phyloP scores from a whole-genome alignment of 2,329 filamentous ascomycete genomes.

The Ophiostoma himal-ulmi region DNA sequence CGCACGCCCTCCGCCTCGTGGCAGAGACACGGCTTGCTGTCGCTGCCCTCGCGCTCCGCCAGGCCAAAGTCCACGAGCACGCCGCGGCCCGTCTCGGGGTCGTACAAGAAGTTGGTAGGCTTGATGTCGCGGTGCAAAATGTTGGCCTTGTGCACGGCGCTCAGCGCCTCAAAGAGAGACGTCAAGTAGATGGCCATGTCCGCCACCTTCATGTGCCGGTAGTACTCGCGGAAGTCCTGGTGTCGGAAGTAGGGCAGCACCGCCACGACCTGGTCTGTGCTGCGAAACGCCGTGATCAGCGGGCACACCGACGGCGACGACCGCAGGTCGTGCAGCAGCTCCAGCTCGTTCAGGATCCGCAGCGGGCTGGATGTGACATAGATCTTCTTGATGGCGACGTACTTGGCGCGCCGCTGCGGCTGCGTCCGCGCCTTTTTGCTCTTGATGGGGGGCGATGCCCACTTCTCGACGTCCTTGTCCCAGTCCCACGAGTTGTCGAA shows the following conservation, averaged over 20 bases:
- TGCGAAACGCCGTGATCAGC: conserved; percentile 92
- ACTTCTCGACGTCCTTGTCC: conserved; percentile 60
- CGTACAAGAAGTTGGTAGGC: conserved; percentile 95
- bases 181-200: conserved; percentile 89
- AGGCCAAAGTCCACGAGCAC: conserved; percentile 99
- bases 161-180: conserved; percentile 78
- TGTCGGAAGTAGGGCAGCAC: conserved; percentile 94
- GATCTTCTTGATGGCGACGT: conserved; percentile 97
- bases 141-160: conserved; percentile 71
- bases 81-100: conserved; percentile 69
- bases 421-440: conserved; percentile 16
- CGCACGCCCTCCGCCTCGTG: conserved; percentile 59
- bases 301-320: conserved; percentile 83
- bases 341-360: conserved; percentile 92
- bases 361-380: conserved; percentile 94
- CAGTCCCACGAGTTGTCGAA: conserved; percentile 86
- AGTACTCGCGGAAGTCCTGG: conserved; percentile 91
- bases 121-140: conserved; percentile 97
- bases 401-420: conserved; percentile 53
- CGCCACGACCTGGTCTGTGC: conserved; percentile 90
- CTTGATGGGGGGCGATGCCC: conserved; percentile 63
- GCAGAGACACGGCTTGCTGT: conserved; percentile 77
- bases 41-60: conserved; percentile 74
- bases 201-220: conserved; percentile 75
- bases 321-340: conserved; percentile 81